Base-by-base conservation (phyloP, 2,329 filamentous ascomycete genomes). In the Phaeophleospora eucalypticola region DNA sequence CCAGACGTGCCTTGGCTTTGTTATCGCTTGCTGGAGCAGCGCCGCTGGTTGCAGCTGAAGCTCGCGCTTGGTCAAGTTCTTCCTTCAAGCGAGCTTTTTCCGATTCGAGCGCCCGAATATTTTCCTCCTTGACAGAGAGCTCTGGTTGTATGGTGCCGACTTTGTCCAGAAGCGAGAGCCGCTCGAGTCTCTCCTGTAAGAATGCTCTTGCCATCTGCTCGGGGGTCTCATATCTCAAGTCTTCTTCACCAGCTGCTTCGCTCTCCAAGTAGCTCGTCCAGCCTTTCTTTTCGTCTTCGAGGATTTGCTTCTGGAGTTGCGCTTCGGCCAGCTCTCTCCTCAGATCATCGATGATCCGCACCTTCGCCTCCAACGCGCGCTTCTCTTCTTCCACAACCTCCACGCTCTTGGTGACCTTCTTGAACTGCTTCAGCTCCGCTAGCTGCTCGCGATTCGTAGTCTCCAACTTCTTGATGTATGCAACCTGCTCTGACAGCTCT, bases 321-420 rank as follows among this genome's bases (percentile, higher is more conserved):
- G 86, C 80, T 64, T 95, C 91, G 8, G 81, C 77, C 10, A 97
- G 74, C 62, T 96, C 87, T 20, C 80, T 75, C 60, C 93, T 82
- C 8, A 95, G 62, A 10, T 80, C 76, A 47, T 87, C 82, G 67
- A 91, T 84, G 32, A 85, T 75, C 50, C 88, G 82, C 1, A 98
- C 66, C 61, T 83, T 88, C 24, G 83, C 82, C 65, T 93, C 85
- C 17, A 98, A 71, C 0, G 82, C 81, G 52, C 87, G 78, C 73
- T 97, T 97, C 71, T 98, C 89, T 66, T 98, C 93, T 64, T 98
- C 89, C 0, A 97, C 86, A 2, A 98, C 80, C 62, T 95, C 88
- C 1, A 95, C 84, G n/a, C 87, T 88, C 68, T 87, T 91, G 65
- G 89, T 84, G 3, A 85, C 71, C 56, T 89, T 86, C 12, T 89